phyloP scores from a whole-genome alignment of 495 filamentous ascomycete species.

The Bryoglossum gracile region DNA sequence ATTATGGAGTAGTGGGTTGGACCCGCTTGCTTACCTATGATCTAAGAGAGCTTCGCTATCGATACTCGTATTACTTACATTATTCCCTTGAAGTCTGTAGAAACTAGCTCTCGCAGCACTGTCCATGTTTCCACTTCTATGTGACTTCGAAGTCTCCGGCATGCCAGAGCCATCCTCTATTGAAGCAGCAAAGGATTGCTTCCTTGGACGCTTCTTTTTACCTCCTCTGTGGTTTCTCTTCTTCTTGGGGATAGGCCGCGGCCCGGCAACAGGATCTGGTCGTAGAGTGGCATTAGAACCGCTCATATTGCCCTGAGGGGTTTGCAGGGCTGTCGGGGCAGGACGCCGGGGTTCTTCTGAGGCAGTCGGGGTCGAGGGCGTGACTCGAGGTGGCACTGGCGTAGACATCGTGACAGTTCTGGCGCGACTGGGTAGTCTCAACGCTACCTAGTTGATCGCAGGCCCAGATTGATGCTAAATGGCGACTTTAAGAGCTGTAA shows the following conservation, averaged over 20 bases:
- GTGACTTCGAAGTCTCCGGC: constrained; percentile 27
- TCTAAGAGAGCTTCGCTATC: constrained; percentile 76
- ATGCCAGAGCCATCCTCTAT: constrained; percentile 38
- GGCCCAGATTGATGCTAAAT: neutral
- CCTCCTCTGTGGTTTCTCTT: constrained; percentile 41
- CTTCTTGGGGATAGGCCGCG: constrained; percentile 28
- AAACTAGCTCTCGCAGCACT: constrained; percentile 34
- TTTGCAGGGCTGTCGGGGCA: constrained; percentile 13
- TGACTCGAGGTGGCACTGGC: constrained; percentile 3
- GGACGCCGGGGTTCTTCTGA: constrained; percentile 9
- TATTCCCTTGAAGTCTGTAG: constrained; percentile 49
- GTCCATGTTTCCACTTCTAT: constrained; percentile 27
- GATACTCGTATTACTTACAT: constrained; percentile 70
- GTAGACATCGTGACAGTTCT: constrained; percentile 1
- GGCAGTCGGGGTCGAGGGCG: constrained; percentile 2
- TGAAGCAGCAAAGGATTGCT: constrained; percentile 55
- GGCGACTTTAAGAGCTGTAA: neutral
- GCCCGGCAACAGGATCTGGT: constrained; percentile 6
- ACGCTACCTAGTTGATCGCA: neutral
- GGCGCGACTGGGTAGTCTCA: neutral
- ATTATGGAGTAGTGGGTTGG: neutral
- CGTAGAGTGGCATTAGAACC: constrained; percentile 9
- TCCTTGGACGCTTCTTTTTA: constrained; percentile 54
- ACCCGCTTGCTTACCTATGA: constrained; percentile 53
- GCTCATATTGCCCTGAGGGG: neutral